Conservation (phyloP, 768 basidiomycete genomes). For the Cystobasidium onofrii region DNA sequence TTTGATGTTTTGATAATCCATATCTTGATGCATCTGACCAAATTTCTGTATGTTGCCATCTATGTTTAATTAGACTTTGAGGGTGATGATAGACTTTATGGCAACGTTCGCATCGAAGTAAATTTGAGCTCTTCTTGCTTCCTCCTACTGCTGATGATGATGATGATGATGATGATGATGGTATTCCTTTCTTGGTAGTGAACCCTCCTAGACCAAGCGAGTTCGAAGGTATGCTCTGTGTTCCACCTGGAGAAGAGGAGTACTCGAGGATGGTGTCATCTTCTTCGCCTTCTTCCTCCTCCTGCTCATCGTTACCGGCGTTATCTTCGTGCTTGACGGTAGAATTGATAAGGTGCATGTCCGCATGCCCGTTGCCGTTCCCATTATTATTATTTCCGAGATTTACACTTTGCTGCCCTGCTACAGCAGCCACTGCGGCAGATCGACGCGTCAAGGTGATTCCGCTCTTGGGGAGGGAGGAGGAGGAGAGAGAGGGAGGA, state of each 20-base stretch:
- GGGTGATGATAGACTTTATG: constrained; percentile 31
- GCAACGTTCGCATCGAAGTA: constrained; percentile 21
- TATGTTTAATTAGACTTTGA: constrained; percentile 22
- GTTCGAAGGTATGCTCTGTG: not conserved
- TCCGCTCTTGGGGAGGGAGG: not conserved
- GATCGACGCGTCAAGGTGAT: not conserved
- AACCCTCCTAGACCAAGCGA: not conserved
- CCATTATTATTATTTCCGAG: not conserved
- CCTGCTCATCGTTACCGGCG: not conserved
- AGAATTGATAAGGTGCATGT: not conserved
- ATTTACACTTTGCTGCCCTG: not conserved
- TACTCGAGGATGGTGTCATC: not conserved
- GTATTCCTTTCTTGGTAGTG: not conserved
- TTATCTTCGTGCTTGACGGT: not conserved
- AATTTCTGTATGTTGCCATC: constrained; percentile 64
- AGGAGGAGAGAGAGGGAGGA: not conserved
- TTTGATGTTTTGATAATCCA: constrained; percentile 88
- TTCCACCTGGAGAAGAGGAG: not conserved
- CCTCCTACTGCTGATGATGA: not conserved
- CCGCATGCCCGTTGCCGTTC: constrained; percentile 6
- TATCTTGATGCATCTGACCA: constrained; percentile 90
- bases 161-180: no score
- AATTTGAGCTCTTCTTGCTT: constrained; percentile 12
- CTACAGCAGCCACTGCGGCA: not conserved
- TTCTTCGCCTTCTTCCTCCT: not conserved